Evolutionary conservation across 495 filamentous ascomycete species (phyloP), one percentile per base, ranked within the genome.

Genomic region (Hyphodiscus hymeniophilus): DNA sequence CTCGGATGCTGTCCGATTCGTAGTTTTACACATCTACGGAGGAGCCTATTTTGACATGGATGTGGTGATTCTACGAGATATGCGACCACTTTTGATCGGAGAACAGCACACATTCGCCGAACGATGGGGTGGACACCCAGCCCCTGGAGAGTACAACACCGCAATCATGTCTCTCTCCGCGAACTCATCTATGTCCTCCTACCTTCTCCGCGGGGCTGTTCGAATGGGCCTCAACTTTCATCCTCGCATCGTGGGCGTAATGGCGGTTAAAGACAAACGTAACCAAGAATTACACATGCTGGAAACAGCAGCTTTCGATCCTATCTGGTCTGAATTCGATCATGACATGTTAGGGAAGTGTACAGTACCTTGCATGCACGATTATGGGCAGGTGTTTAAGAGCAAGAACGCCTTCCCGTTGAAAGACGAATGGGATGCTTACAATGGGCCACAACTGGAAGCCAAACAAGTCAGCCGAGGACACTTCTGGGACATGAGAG

Each of bases 221-320:
- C 65, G 75, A 21, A 79, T 79, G 75, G 75, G 75, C 1, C 60
- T 79, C 38, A 78, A 78, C 44, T 79, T 75, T 59, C 75, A 79
- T 48, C 75, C 75, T 0, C 59, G 71, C 6, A 69, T 77, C 2
- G 63, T 79, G 20, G 75, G 75, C 0, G 62, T 72, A 3, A 79
- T 79, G 75, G 67, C 75, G 7, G 74, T 71, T 69, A 73, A 73
- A 47, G 75, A 79, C 46, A 65, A 66, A 0, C 60, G 72, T 12
- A 72, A 72, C 38, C 62, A 68, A 15, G 74, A 78, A 41, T 65
- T 77, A 28, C 54, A 66, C 3, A 79, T 76, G 74, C 65, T 79
- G 32, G 75, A 79, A 51, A 78, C 72, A 3, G 75, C 71, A 0
- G 61, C 72, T 1, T 78, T 79, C 46, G 75, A 79, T 49, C 75